Base-by-base conservation (phyloP, 164 flowering plant species). In the Magnolia sinica region DNA sequence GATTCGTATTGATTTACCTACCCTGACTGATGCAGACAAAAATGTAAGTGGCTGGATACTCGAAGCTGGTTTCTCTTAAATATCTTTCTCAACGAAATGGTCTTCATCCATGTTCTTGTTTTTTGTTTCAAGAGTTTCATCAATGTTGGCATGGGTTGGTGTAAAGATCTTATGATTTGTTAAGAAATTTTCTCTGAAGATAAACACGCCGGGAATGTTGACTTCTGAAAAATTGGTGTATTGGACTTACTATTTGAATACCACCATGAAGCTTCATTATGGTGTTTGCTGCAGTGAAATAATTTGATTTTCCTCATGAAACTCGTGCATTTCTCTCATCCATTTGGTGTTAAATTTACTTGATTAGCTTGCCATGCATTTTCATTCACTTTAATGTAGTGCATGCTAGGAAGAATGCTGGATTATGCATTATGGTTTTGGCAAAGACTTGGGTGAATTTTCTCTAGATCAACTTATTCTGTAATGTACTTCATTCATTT, bases 21-120 rank as follows among this genome's bases (percentile, higher is more conserved):
- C 98, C 37, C 87, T 93, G 50, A 77, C 96, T 59, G 96, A 90
- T 22, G 87, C 87, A 76, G 98, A 93, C 78, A 93, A 91, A 86
- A 87, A 93, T 84, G 98, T 91, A 74, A 81, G 78, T 77, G 10
- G 27, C 52, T 49, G 45, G 63, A 61, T 52, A 58, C 45, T 68
- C 50, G 50, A 68, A 76, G 59, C 20, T 70, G 19, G n/a, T 65
- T 20, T 55, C 50, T 71, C 9, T 65, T 31, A 11, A 68, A 68
- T 37, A 68, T 37, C 71, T 74, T 19, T 27, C 76, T 66, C 50
- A 49, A 18, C 4, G 4, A 37, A 37, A 16, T 37, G 31, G 71
- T 68, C 16, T 18, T 27, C n/a, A 31, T 29, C 49, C 14, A 68
- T 37, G 37, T 29, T 37, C 9, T 14, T 68, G 18, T 68, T 68